phyloP scores from a whole-genome alignment of 495 filamentous ascomycete species.

The Mytilinidion resinicola region DNA sequence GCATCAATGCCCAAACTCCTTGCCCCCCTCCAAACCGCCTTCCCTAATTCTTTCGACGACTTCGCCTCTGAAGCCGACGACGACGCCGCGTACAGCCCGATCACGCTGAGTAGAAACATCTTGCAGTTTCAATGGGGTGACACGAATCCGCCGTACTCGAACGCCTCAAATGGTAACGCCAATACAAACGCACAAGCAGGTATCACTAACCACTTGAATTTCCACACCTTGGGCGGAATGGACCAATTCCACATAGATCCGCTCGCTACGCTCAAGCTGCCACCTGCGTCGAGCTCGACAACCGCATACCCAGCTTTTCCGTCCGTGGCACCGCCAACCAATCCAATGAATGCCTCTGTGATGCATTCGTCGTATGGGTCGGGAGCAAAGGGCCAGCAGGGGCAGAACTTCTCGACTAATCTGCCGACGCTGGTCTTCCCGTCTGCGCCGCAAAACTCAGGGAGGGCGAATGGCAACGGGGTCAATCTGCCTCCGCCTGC shows the following conservation, averaged over 20 bases:
- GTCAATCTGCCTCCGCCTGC: slow-evolving; percentile 25
- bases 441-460: slow-evolving; percentile 7
- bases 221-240: slow-evolving; percentile 7
- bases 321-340: too few species aligned
- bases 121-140: slow-evolving; percentile 32
- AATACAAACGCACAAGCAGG: not conserved
- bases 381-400: too few species aligned
- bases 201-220: slow-evolving; percentile 3
- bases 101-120: slow-evolving; percentile 34
- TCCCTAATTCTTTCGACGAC: slow-evolving; percentile 17
- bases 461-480: slow-evolving; percentile 1
- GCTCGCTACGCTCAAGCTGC: slow-evolving; percentile 23
- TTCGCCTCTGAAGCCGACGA: slow-evolving; percentile 22
- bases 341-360: too few species aligned
- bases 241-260: slow-evolving; percentile 26
- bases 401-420: slow-evolving; percentile 2
- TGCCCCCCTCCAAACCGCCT: slow-evolving; percentile 13
- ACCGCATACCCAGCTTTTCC: too few species aligned
- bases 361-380: too few species aligned
- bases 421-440: slow-evolving; percentile 17
- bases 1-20: not conserved
- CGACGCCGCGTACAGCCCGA: slow-evolving; percentile 15
- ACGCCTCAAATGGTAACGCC: not conserved
- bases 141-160: slow-evolving; percentile 11
- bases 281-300: slow-evolving; percentile 3